These are phyloP conservation scores for Nepenthes gracilis DNA, from an alignment of 148 eudicot genomes.

Conservation along the genomic window DNA sequence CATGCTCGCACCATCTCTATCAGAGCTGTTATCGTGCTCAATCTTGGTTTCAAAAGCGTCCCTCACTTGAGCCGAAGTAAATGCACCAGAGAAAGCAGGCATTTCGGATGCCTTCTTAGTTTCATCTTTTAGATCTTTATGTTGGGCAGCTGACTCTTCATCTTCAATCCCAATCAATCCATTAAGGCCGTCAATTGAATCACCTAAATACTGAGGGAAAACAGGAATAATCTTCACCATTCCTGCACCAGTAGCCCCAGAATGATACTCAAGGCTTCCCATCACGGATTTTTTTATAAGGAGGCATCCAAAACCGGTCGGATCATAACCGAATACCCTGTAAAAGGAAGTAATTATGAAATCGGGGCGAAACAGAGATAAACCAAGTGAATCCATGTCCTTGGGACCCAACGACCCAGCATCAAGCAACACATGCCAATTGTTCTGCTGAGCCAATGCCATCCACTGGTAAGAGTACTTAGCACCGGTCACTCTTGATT, in stretches of 20 bases:
- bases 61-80: conserved; percentile 73
- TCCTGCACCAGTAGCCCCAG: conserved; percentile 75
- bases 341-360: conserved; percentile 91
- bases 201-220: conserved; percentile 70
- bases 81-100: conserved; percentile 96
- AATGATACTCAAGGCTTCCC: conserved; percentile 73
- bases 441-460: conserved; percentile 83
- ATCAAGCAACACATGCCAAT: too few relatives aligned
- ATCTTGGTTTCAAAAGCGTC: conserved; percentile 83
- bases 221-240: conserved; percentile 89
- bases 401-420: too few relatives aligned
- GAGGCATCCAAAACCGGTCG: conserved; percentile 96
- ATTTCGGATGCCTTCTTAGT: conserved; percentile 42
- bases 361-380: conserved; percentile 82
- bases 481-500: too few relatives aligned
- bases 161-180: conserved; percentile 39
- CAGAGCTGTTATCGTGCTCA: conserved; percentile 70
- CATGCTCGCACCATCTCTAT: conserved; percentile 74
- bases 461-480: conserved; percentile 84
- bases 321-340: conserved; percentile 64
- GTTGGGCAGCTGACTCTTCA: conserved; percentile 31
- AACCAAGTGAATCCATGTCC: too few relatives aligned
- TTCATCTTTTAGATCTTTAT: conserved; percentile 45
- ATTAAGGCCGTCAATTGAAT: conserved; percentile 68
- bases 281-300: conserved; percentile 87